Base-by-base conservation (phyloP, 2,329 filamentous ascomycete species). In the Microdochium bolleyi region DNA sequence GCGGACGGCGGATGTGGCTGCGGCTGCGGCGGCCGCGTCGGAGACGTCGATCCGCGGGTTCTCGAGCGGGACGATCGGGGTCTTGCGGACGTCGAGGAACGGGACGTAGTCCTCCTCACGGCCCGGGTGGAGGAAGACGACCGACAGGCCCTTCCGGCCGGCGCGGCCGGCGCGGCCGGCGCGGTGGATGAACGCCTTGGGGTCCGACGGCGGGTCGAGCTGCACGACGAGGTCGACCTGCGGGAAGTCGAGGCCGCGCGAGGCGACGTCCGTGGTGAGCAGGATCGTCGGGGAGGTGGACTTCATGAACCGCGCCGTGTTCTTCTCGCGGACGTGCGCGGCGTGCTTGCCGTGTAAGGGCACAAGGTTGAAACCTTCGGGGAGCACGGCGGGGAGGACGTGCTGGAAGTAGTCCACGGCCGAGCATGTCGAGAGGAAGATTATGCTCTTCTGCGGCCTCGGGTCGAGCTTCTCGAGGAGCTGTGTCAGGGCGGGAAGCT, bases 181-280 rank as follows among this genome's bases (percentile, higher is more conserved):
- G 4, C 94, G 86, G 69, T 99, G 94, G 55, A 99, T 89, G 63
- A 97, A 97, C 11, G 88, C 91, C 67, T 97, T 97, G 0, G 92
- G 89, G 61, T 96, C 92, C 41, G 87, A 89, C 1, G 64, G 90
- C 70, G 62, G 88, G 65, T 96, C 92, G 46, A 96, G 77, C 65
- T 96, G 92, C 1, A 96, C 80, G 3, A 96, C 92, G 1, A 96
- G 78, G 64, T 96, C 92, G 38, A 96, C 91, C 53, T 91, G 84
- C 0, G 92, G 91, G 52, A 96, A 94, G 66, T 97, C 92, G 3
- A 97, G 79, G 14, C 92, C 92, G 55, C 92, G 83, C 2, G 92
- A 89, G 2, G 92, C 90, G 24, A 97, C 84, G 65, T 97, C 92
- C 19, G 94, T 97, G 7, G 92, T 97, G 7, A 99, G 76, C 11